Percentiles rank a stretch among this genome's conserved stretches.
phyloP scores from a whole-genome alignment of 2,329 filamentous ascomycete species.

The Epichloe amarillans region DNA sequence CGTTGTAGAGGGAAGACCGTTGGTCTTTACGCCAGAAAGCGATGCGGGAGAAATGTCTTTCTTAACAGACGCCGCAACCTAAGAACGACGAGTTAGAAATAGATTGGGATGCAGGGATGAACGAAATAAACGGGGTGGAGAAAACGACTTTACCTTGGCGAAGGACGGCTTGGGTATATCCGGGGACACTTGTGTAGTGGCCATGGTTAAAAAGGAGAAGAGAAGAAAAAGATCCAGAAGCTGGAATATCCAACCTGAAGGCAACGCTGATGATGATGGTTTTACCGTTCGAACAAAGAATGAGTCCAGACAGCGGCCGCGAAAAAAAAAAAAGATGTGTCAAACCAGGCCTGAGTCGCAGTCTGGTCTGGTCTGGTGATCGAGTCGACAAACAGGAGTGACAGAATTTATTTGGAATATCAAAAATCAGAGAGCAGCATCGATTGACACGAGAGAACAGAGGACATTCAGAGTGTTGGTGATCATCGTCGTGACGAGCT shows the following conservation, averaged over 20 bases:
- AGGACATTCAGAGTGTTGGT: conserved; percentile 34
- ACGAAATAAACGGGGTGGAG: background rate
- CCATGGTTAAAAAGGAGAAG: conserved; percentile 24
- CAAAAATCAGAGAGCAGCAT: conserved; percentile 41
- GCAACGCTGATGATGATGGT: conserved; percentile 7
- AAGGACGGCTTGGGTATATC: conserved; percentile 52
- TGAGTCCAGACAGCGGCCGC: conserved; percentile 5
- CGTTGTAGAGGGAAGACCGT: conserved; percentile 8
- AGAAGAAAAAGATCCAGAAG: conserved; percentile 5
- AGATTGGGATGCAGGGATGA: background rate
- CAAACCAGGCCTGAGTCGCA: conserved; percentile 2
- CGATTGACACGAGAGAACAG: conserved; percentile 38
- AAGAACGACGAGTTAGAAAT: conserved; percentile 1
- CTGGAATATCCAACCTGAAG: conserved; percentile 11
- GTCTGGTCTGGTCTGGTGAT: conserved; percentile 1
- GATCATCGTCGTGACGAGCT: conserved; percentile 40
- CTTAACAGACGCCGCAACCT: conserved; percentile 36
- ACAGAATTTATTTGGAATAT: conserved; percentile 13
- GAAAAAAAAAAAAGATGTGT: background rate
- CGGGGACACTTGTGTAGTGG: conserved; percentile 31
- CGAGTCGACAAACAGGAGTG: conserved; percentile 15
- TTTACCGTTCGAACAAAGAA: conserved; percentile 2
- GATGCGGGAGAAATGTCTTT: conserved; percentile 12
- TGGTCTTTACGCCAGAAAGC: conserved; percentile 3
- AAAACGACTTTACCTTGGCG: conserved; percentile 48